Evolutionary conservation across 208 protist species (phyloP), one percentile per base, ranked within the genome.

Genomic region (Tritrichomonas musculus): DNA sequence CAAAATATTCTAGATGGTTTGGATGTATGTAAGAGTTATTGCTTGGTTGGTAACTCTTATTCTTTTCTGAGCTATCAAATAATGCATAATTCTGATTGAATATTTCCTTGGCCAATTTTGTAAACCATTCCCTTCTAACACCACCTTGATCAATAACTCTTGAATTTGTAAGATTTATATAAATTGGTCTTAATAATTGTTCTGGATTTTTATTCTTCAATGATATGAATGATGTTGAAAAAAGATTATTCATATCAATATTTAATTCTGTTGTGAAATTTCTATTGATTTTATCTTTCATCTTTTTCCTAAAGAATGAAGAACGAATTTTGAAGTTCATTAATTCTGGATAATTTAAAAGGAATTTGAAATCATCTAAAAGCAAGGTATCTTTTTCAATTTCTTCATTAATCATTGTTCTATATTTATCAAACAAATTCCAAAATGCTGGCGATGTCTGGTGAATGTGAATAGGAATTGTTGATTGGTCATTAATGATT

Each of bases 1-100:
- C 44, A 95, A 99, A 99, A 96, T 99, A 99, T n/a, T 97, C 94
- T 47, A 99, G 95, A 93, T 99, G 98, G 69, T 98, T 50, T 11
- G n/a, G n/a, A 96, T 99, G 99, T 27, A 99, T 96, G 93, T 96
- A 96, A 27, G 97, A 99, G 82, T 97, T 96, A 8, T 97, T 97
- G 96, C 99, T 99, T 60, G 98, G 98, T 95, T 99, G 98, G 94
- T 98, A 99, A 47, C 88, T 88, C 14, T 50, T 92, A 5, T 25
- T 20, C 20, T 94, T 95, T 57, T 92, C 82, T 39, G 94, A 82
- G 44, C 92, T 49, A 47, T 39, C 41, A 33, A 94, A 94, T 36
- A 94, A 69, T 22, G 49, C 72, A 80, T 94, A 94, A 33, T 92
- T 92, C 13, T 64, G 94, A 92, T 94, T 92, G 73, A 94, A 94